A percentile compares a stretch with the other conserved stretches of the same genome.
Conservation (phyloP, 306 rosid species). For the Fagus sylvatica region DNA sequence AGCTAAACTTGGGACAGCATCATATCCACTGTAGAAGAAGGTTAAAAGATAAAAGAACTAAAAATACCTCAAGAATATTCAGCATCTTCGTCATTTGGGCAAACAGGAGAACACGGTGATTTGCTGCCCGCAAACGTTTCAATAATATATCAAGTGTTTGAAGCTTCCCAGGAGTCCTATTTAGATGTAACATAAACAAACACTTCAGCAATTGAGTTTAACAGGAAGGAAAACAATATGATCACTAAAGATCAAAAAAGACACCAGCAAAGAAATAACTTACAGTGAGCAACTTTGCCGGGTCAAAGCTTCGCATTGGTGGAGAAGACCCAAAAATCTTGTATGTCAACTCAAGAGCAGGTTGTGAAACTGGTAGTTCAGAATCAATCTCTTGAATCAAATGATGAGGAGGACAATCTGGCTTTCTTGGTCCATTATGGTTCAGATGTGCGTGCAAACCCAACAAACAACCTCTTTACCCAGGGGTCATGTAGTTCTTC, state of each 20-base stretch:
- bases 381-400: slow-evolving; percentile 91
- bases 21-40: slow-evolving; percentile 13
- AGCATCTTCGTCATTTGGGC: slow-evolving; percentile 99
- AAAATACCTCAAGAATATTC: slow-evolving; percentile 90
- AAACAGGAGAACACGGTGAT: slow-evolving; percentile 95
- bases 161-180: slow-evolving; percentile 99
- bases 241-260: slow-evolving; percentile 16
- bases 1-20: neutral
- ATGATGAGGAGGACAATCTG: slow-evolving; percentile 62
- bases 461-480: slow-evolving; percentile 86
- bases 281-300: slow-evolving; percentile 96
- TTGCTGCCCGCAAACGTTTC: slow-evolving; percentile 87
- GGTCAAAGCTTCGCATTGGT: slow-evolving; percentile 93
- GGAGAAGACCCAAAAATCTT: slow-evolving; percentile 92
- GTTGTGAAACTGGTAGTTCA: slow-evolving; percentile 66
- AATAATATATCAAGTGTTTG: slow-evolving; percentile 98
- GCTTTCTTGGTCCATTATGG: slow-evolving; percentile 84
- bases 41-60: slow-evolving; percentile 19
- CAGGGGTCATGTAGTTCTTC: slow-evolving; percentile 90
- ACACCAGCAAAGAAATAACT: slow-evolving; percentile 28
- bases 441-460: slow-evolving; percentile 96
- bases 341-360: slow-evolving; percentile 88
- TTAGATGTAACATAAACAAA: slow-evolving; percentile 27
- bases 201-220: neutral
- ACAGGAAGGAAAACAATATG: neutral